Evolutionary conservation across 2,329 filamentous ascomycete genomes (phyloP), one percentile per base, ranked within the genome.

Genomic region (Neofusicoccum umdonicola): DNA sequence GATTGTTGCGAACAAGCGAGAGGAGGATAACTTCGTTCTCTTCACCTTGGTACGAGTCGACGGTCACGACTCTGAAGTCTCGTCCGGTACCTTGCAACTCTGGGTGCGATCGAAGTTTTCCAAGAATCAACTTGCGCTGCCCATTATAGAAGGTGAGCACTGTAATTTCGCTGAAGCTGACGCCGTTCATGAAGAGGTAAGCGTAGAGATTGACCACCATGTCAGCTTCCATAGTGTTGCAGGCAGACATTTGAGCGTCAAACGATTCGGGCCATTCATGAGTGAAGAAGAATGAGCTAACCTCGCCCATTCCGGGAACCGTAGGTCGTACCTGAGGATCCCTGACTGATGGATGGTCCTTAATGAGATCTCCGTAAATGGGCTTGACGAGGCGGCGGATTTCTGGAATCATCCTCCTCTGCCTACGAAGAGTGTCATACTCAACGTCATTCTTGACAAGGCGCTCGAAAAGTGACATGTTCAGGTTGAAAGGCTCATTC

Each of bases 41-140:
- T 70, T 97, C 92, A 12, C 93, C 93, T 74, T 97, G 93, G 71
- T 94, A 97, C 0, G 90, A 91, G 71, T 97, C 93, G 0, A 97
- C 91, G 0, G 93, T 97, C 39, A 87, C 85, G 1, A 96, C 88
- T 2, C 89, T 89, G 69, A 84, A 71, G 65, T 76, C 74, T 3
- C 71, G 67, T n/a, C 74, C 47, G 63, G 80, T 39, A 22, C 60
- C 64, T 3, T 65, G 58, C 0, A 87, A 78, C 58, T 82, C 79
- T 1, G 72, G 71, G 65, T 82, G 76, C 0, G 71, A 68, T 11
- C 77, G 75, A 3, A 89, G 74, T 5, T 78, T 74, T 13, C 79
- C 80, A 0, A 87, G 70, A 2, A 97, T 82, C 2, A 83, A 78
- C 68, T 89, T 90, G 50, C 89, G 84, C 72, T 97, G 93, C 0